Evolutionary conservation across 2,329 filamentous ascomycete genomes (phyloP).

Genomic region (Colletotrichum acutatum): DNA sequence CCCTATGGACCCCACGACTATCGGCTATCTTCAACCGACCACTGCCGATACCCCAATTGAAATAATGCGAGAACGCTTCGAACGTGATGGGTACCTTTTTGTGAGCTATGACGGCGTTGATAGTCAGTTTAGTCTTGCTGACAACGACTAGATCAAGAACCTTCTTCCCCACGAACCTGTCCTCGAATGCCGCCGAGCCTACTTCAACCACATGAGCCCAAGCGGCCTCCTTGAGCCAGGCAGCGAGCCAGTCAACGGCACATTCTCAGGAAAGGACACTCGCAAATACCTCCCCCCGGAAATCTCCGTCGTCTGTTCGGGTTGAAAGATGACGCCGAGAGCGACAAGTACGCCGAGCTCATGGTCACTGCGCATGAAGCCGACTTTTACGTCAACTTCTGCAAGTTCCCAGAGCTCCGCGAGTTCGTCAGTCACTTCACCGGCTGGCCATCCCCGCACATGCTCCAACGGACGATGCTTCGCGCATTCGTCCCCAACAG

Average conservation of each 20-base stretch:
- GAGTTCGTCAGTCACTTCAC: slow-evolving; percentile 21
- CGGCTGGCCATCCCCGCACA: background rate
- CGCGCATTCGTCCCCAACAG: no score
- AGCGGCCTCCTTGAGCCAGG: no score
- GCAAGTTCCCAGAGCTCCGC: slow-evolving; percentile 24
- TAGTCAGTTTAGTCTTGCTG: no score
- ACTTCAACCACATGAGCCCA: no score
- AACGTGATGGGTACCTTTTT: slow-evolving; percentile 57
- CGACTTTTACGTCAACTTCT: slow-evolving; percentile 21
- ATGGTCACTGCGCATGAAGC: slow-evolving; percentile 18
- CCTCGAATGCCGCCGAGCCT: no score
- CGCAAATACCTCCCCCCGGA: no score
- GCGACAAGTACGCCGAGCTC: slow-evolving; percentile 20
- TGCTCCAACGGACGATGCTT: no score
- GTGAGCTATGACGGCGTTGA: slow-evolving; percentile 45
- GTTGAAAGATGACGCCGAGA: background rate
- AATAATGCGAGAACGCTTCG: slow-evolving; percentile 61
- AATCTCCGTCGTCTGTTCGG: no score
- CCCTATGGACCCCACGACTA: background rate
- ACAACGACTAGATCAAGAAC: no score
- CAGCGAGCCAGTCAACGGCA: no score
- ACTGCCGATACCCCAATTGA: slow-evolving; percentile 55
- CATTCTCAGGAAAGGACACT: no score
- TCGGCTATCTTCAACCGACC: slow-evolving; percentile 57
- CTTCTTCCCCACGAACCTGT: no score